Evolutionary conservation across 306 rosid genomes (phyloP).

Genomic region (Cucurbita maxima): DNA sequence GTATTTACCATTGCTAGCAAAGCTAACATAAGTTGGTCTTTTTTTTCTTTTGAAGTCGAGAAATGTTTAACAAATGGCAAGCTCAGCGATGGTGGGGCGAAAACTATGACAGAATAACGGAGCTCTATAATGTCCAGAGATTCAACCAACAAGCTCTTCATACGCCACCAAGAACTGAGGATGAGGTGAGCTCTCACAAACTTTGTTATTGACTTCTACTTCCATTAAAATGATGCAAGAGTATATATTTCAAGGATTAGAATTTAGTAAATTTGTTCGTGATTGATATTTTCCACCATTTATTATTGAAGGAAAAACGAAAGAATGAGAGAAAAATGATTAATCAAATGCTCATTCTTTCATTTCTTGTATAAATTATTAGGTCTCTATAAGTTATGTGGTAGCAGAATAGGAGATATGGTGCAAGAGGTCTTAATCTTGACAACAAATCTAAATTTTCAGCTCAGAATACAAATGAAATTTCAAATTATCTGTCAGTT

Average conservation of each 20-base stretch:
- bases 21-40: constrained; percentile 17
- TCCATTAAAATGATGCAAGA: neutral
- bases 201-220: neutral
- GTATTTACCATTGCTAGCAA: neutral
- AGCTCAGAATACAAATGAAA: neutral
- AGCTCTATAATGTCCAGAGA: constrained; percentile 76
- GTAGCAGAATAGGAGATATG: neutral
- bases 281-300: neutral
- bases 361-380: neutral
- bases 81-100: constrained; percentile 98
- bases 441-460: neutral
- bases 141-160: constrained; percentile 60
- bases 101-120: constrained; percentile 80
- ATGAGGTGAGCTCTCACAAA: constrained; percentile 39
- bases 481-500: neutral
- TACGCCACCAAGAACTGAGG: constrained; percentile 66
- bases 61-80: constrained; percentile 74
- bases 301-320: neutral
- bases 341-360: neutral
- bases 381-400: neutral
- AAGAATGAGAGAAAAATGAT: neutral
- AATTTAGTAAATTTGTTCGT: neutral
- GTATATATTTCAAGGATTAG: neutral
- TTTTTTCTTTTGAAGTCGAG: constrained; percentile 51
- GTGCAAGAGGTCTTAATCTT: neutral